Evolutionary conservation across 495 filamentous ascomycete species (phyloP), one percentile per base, ranked within the genome.

Genomic region (Xylaria scruposa): DNA sequence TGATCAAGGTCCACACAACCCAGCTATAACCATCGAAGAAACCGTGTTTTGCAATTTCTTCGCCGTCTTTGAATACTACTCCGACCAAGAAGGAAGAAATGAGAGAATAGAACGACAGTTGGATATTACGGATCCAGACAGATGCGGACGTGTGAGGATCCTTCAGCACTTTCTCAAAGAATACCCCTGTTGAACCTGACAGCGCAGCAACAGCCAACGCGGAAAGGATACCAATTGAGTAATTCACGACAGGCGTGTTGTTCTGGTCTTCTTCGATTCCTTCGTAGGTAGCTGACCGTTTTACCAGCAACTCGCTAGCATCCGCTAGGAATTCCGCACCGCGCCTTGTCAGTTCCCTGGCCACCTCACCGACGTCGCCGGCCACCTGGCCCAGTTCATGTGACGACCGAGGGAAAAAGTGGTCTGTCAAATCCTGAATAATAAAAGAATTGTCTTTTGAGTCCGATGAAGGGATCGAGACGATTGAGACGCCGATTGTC

Each of bases 81-180:
- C 94, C 95, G 70, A 97, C 87, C 72, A 97, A 90, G 0, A 97
- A 83, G 1, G 94, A 93, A 0, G 94, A 91, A 74, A 97, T 93
- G 6, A 98, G 83, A 5, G 94, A 97, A 81, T 97, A 98, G 75
- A 98, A 91, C 0, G 94, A 92, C 31, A 98, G 85, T 80, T 99
- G 96, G 64, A 97, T 91, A 76, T 99, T 99, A 42, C 96, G 90
- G 51, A 96, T 90, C 96, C 96, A 98, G 24, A 98, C 81, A 1
- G 93, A 93, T 1, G 87, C 89, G 4, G 87, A 81, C 29, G 84
- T 88, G 13, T 86, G 87, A 33, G 92, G 91, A 72, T 97, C 92
- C 78, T 95, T 97, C 60, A 98, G 84, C 0, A 98, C 91, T 80
- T 97, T 98, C 82, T 99, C 96, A 77, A 98, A 97, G 79, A 95